A percentile compares a stretch with the other conserved stretches of the same genome.
phyloP scores from a whole-genome alignment of 2,329 filamentous ascomycete species.

The Aspergillus ochraceus region DNA sequence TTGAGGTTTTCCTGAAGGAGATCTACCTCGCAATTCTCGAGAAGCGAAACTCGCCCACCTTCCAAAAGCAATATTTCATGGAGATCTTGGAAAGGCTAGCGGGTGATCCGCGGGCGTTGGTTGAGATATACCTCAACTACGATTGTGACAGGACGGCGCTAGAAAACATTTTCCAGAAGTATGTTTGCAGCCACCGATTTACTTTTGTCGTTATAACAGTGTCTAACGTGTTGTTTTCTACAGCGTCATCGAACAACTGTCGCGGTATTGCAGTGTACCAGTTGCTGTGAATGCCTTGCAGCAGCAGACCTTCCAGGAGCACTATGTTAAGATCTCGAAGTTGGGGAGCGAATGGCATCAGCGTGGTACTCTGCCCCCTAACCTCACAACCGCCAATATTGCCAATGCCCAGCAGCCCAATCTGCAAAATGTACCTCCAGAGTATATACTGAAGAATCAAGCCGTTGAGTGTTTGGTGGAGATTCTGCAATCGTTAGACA shows the following conservation, averaged over 20 bases:
- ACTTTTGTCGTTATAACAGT: background rate
- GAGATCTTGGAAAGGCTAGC: slow-evolving; percentile 80
- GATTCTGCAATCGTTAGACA: slow-evolving; percentile 82
- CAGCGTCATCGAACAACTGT: slow-evolving; percentile 87
- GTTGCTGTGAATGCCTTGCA: slow-evolving; percentile 73
- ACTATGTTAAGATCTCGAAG: slow-evolving; percentile 61
- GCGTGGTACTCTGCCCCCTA: slow-evolving; percentile 80
- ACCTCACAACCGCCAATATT: slow-evolving; percentile 78
- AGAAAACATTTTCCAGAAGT: slow-evolving; percentile 91
- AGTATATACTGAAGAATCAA: slow-evolving; percentile 88
- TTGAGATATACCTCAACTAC: slow-evolving; percentile 97
- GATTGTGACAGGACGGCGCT: slow-evolving; percentile 90
- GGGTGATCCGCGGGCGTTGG: slow-evolving; percentile 80
- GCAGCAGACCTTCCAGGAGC: slow-evolving; percentile 84
- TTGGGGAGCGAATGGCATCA: slow-evolving; percentile 78
- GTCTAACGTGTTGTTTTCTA: slow-evolving; percentile 6
- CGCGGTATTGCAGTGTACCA: slow-evolving; percentile 78
- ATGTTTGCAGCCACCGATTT: slow-evolving; percentile 11
- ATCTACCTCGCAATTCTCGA: slow-evolving; percentile 93
- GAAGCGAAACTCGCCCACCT: slow-evolving; percentile 78
- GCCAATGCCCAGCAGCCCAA: slow-evolving; percentile 48
- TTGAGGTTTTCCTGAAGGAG: slow-evolving; percentile 96
- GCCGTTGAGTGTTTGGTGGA: slow-evolving; percentile 87
- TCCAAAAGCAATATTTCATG: slow-evolving; percentile 92
- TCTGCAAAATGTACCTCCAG: slow-evolving; percentile 71